Percentiles rank a stretch among this genome's conserved stretches.
Conservation (phyloP, 352 stramenopile genomes). For the Phytophthora quininea region DNA sequence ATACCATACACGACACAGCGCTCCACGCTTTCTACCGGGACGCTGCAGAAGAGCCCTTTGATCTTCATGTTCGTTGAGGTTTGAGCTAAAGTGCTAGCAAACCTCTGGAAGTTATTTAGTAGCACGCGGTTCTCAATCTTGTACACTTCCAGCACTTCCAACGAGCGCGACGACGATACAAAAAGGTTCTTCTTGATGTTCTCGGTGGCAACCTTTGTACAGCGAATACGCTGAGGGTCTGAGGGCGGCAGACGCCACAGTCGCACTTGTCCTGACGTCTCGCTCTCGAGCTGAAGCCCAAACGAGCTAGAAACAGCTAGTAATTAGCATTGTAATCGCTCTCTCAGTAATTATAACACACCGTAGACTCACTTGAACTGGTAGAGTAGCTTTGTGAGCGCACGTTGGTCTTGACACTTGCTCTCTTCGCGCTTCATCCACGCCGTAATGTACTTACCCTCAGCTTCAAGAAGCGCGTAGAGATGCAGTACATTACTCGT, state of each 20-base stretch:
- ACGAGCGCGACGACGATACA: neutral
- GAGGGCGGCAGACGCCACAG: constrained; percentile 50
- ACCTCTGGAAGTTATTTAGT: constrained; percentile 62
- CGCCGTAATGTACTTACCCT: constrained; percentile 45
- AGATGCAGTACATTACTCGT: constrained; percentile 42
- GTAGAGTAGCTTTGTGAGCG: constrained; percentile 43
- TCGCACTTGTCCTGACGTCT: constrained; percentile 59
- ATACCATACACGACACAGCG: constrained; percentile 70
- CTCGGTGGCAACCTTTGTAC: constrained; percentile 67
- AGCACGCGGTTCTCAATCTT: constrained; percentile 80
- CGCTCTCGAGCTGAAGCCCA: constrained; percentile 62
- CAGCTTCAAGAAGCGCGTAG: constrained; percentile 56
- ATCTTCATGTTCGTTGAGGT: constrained; percentile 45
- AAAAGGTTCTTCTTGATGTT: constrained; percentile 74
- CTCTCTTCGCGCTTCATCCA: constrained; percentile 38
- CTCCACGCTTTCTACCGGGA: constrained; percentile 63
- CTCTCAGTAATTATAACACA: neutral
- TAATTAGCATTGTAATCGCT: neutral
- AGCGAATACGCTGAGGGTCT: constrained; percentile 65
- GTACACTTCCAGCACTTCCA: constrained; percentile 83
- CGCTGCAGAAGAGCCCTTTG: constrained; percentile 77
- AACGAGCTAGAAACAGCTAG: constrained; percentile 46
- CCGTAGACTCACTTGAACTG: constrained; percentile 48
- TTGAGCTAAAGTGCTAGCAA: constrained; percentile 29
- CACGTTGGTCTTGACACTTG: constrained; percentile 34